phyloP scores from a whole-genome alignment of 257 asterid genomes.

The Solanum clarkiae region DNA sequence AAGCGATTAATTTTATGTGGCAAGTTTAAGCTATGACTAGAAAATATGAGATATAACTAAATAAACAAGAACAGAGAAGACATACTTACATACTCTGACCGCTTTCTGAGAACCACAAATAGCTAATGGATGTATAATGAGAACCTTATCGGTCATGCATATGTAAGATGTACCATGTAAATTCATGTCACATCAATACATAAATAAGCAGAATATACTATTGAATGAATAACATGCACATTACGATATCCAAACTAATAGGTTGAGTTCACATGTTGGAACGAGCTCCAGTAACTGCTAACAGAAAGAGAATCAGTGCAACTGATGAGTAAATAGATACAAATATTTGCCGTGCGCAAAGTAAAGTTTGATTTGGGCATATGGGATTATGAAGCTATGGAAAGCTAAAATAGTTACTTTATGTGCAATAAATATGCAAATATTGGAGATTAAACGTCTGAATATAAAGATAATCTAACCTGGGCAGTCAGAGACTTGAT shows the following conservation, averaged over 20 bases:
- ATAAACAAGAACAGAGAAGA: not conserved
- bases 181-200: not conserved
- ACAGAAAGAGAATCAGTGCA: not conserved
- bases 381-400: not conserved
- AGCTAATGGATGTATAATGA: not conserved
- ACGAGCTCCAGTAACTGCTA: not conserved
- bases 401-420: not conserved
- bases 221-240: not conserved
- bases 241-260: not conserved
- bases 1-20: not conserved
- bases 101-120: not conserved
- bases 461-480: conserved; percentile 25
- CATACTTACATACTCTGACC: not conserved
- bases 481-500: conserved; percentile 60
- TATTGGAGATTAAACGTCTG: not conserved
- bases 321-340: not conserved
- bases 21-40: not conserved
- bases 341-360: not conserved
- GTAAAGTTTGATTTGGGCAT: not conserved
- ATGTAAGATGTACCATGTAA: not conserved
- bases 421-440: not conserved
- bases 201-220: not conserved
- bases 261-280: not conserved
- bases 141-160: not conserved
- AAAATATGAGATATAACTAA: not conserved